Conservation (phyloP, 2,329 filamentous ascomycete genomes). For the Neofusicoccum parvum region DNA sequence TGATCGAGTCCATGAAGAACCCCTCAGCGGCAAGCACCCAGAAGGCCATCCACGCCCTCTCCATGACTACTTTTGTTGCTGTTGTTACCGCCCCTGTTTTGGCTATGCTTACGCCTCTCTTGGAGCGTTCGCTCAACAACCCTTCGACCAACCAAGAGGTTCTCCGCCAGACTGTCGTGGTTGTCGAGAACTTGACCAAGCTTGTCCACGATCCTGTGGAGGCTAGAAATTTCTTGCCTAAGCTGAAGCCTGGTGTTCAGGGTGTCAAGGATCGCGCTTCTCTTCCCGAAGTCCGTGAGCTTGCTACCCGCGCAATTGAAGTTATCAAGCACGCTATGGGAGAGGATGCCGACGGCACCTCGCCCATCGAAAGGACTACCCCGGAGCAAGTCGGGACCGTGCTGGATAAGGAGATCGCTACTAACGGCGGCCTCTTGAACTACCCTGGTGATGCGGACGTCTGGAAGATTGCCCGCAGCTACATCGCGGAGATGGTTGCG, state of each 20-base stretch:
- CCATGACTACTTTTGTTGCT: conserved; percentile 97
- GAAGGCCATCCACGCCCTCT: conserved; percentile 95
- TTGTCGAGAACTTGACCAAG: conserved; percentile 97
- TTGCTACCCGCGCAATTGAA: conserved; percentile 77
- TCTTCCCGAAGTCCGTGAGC: conserved; percentile 89
- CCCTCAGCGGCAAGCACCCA: conserved; percentile 85
- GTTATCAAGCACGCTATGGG: conserved; percentile 95
- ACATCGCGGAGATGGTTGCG: conserved; percentile 80
- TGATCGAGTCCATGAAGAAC: conserved; percentile 94
- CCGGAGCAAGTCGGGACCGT: conserved; percentile 73
- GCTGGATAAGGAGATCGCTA: conserved; percentile 75
- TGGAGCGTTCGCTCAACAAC: conserved; percentile 91
- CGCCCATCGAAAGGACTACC: conserved; percentile 66
- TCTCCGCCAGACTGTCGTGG: conserved; percentile 90
- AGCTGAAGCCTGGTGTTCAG: conserved; percentile 91
- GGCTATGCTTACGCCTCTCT: conserved; percentile 87
- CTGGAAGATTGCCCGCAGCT: conserved; percentile 69
- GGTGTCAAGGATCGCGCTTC: conserved; percentile 84
- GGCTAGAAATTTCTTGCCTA: conserved; percentile 91
- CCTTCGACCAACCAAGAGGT: conserved; percentile 92
- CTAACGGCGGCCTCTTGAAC: conserved; percentile 63
- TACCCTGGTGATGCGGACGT: conserved; percentile 63
- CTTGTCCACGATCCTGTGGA: conserved; percentile 95
- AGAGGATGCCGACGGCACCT: conserved; percentile 58
- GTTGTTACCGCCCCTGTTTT: conserved; percentile 94